Percentiles rank a stretch among this genome's conserved stretches.
These are phyloP conservation scores for Glebionis coronaria DNA, from an alignment of 129 eudicot genomes.

Conservation along the genomic window DNA sequence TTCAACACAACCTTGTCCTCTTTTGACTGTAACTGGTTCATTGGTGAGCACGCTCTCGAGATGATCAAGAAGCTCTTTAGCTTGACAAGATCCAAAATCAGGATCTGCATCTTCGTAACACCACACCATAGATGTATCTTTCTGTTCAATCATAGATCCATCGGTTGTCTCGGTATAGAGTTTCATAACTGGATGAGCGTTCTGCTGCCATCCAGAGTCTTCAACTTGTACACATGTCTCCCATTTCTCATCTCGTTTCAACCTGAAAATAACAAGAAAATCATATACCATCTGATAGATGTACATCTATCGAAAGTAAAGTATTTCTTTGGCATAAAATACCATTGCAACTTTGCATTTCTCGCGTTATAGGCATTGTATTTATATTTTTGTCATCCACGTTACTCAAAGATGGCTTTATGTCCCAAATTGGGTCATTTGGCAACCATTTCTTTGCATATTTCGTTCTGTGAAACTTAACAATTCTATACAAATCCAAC, in stretches of 20 bases:
- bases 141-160: slow-evolving; percentile 49
- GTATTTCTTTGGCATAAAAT: no score
- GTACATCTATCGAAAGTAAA: neutral
- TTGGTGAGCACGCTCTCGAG: slow-evolving; percentile 74
- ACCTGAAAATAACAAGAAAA: slow-evolving; percentile 26
- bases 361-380: no score
- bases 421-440: no score
- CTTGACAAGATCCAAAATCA: slow-evolving; percentile 88
- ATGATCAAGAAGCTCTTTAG: slow-evolving; percentile 79
- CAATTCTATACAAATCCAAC: no score
- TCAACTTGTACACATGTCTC: slow-evolving; percentile 56
- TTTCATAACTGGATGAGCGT: slow-evolving; percentile 58
- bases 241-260: slow-evolving; percentile 58
- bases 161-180: slow-evolving; percentile 60
- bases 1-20: slow-evolving; percentile 48
- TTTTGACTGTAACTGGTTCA: slow-evolving; percentile 69
- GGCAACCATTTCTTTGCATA: no score
- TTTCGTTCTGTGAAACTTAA: no score
- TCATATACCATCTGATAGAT: neutral
- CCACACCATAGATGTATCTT: slow-evolving; percentile 66
- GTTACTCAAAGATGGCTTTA: no score
- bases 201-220: slow-evolving; percentile 68
- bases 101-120: slow-evolving; percentile 82
- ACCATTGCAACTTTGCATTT: no score
- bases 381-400: no score